These are phyloP conservation scores for Clavariopsis aquatica DNA, from an alignment of 495 filamentous ascomycete species.

Conservation along the genomic window DNA sequence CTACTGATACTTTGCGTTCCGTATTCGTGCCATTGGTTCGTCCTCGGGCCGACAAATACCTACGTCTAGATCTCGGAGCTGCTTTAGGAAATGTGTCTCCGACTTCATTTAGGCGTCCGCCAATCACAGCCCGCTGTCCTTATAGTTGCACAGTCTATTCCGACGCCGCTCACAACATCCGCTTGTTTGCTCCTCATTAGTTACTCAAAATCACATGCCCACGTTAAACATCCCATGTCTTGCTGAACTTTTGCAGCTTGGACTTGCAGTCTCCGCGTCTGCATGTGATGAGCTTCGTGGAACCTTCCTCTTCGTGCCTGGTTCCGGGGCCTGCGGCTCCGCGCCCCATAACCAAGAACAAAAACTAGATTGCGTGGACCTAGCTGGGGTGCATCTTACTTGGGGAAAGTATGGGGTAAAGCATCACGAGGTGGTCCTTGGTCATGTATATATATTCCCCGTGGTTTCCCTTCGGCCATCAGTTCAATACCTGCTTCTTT, in stretches of 20 bases:
- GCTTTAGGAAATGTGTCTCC: background rate
- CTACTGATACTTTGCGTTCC: too few species aligned
- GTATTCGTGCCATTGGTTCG: background rate
- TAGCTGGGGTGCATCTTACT: too few species aligned
- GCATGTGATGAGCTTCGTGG: background rate
- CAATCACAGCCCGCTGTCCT: background rate
- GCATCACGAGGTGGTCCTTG: background rate
- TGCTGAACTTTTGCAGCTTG: background rate
- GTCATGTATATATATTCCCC: background rate
- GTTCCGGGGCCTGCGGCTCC: background rate
- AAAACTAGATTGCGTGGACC: background rate
- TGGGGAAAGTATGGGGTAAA: background rate
- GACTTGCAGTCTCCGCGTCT: background rate
- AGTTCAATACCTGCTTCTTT: too few species aligned
- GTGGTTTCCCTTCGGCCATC: background rate
- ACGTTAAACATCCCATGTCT: background rate
- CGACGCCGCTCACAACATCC: background rate
- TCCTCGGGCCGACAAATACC: background rate
- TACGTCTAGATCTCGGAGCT: background rate
- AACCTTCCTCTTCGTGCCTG: conserved; percentile 5
- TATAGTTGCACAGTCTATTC: background rate
- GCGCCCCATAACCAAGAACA: background rate
- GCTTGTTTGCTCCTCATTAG: background rate
- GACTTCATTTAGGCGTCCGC: background rate
- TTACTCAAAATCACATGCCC: background rate